Evolutionary conservation across 768 basidiomycete species (phyloP).

Genomic region (Phallus indusiatus): DNA sequence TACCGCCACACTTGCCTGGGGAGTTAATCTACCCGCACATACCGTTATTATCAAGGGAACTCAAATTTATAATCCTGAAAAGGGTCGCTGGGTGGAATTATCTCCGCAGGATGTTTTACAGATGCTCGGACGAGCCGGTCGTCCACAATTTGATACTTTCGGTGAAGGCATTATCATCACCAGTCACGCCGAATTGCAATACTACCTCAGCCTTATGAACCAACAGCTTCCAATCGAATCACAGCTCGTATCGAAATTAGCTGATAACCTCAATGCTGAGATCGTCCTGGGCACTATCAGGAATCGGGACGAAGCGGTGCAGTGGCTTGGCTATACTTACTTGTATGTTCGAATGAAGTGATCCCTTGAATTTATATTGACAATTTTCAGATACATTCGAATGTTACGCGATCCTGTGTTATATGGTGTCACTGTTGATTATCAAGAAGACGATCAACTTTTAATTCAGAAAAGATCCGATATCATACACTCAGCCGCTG

Average conservation of each 20-base stretch:
- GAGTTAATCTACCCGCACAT: slow-evolving; percentile 96
- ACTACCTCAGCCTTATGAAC: slow-evolving; percentile 90
- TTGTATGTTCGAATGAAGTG: slow-evolving; percentile 41
- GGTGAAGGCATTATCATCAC: slow-evolving; percentile 99
- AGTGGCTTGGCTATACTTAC: slow-evolving; percentile 95
- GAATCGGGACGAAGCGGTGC: slow-evolving; percentile 93
- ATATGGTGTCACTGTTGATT: slow-evolving; percentile 84
- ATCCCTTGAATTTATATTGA: slow-evolving; percentile 13
- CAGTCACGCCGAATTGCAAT: slow-evolving; percentile 93
- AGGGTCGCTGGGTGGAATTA: slow-evolving; percentile 94
- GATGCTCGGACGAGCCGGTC: slow-evolving; percentile 96
- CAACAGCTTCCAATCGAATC: slow-evolving; percentile 97
- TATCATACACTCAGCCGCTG: slow-evolving; percentile 88
- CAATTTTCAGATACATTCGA: slow-evolving; percentile 66
- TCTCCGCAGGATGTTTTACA: slow-evolving; percentile 95
- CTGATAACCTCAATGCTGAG: slow-evolving; percentile 95
- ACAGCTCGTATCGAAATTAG: slow-evolving; percentile 85
- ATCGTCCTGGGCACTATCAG: slow-evolving; percentile 91
- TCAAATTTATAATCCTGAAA: slow-evolving; percentile 98
- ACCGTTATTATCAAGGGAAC: slow-evolving; percentile 99
- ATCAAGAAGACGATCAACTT: slow-evolving; percentile 73
- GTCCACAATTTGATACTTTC: slow-evolving; percentile 94
- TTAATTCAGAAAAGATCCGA: slow-evolving; percentile 92
- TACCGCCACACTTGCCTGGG: slow-evolving; percentile 98
- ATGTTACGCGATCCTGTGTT: slow-evolving; percentile 86